These are phyloP conservation scores for Bacidia gigantensis DNA, from an alignment of 495 filamentous ascomycete species.

Conservation along the genomic window DNA sequence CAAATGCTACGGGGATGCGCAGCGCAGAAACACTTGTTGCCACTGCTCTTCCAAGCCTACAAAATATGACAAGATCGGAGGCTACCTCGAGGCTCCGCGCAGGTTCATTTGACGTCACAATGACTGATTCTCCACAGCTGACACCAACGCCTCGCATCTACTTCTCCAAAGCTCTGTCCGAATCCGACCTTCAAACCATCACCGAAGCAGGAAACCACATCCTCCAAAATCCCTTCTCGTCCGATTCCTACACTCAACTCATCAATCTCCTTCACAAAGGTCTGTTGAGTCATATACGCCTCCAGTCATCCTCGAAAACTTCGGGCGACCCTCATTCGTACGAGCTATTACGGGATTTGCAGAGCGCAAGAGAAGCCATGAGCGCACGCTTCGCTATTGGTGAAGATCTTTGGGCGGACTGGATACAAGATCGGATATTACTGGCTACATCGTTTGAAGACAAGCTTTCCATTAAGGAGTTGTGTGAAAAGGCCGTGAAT, in stretches of 20 bases:
- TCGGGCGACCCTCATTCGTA: conserved; percentile 37
- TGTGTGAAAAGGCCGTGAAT: conserved; percentile 62
- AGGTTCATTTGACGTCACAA: conserved; percentile 42
- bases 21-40: conserved; percentile 36
- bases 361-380: conserved; percentile 51
- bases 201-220: conserved; percentile 41
- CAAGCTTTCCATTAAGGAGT: conserved; percentile 64
- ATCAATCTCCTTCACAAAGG: conserved; percentile 51
- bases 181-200: conserved; percentile 39
- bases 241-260: conserved; percentile 49
- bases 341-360: conserved; percentile 47
- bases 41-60: conserved; percentile 33
- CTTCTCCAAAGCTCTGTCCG: conserved; percentile 36
- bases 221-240: conserved; percentile 47
- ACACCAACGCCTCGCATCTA: conserved; percentile 34
- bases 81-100: conserved; percentile 27
- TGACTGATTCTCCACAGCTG: conserved; percentile 39
- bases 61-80: conserved; percentile 36
- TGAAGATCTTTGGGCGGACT: conserved; percentile 49
- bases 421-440: conserved; percentile 50
- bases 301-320: conserved; percentile 33
- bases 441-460: conserved; percentile 48
- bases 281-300: conserved; percentile 41
- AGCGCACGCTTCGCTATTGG: conserved; percentile 51
- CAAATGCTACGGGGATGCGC: conserved; percentile 32